These are phyloP conservation scores for Arthonia radiata DNA, from an alignment of 495 filamentous ascomycete species.

Conservation along the genomic window DNA sequence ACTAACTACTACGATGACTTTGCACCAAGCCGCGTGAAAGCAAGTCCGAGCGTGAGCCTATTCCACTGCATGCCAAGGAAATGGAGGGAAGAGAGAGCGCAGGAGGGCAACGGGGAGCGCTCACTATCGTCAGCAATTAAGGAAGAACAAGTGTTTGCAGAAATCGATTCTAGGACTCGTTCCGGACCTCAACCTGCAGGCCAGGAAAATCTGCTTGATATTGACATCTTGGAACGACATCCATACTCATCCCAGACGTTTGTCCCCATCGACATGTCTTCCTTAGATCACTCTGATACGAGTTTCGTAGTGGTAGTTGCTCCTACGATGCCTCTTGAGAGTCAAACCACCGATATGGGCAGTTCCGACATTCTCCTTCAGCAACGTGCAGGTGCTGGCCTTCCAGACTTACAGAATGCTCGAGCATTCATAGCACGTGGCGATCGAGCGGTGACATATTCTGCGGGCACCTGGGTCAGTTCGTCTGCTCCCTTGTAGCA, in stretches of 20 bases:
- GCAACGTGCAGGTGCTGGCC: constrained; percentile 26
- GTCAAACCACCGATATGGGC: constrained; percentile 2
- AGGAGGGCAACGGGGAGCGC: too few species aligned
- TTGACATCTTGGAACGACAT: constrained; percentile 70
- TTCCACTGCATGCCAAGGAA: constrained; percentile 61
- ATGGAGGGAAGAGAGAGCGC: constrained; percentile 11
- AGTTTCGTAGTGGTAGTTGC: constrained; percentile 80
- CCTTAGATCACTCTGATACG: constrained; percentile 11
- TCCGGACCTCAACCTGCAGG: constrained; percentile 1
- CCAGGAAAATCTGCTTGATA: constrained; percentile 25
- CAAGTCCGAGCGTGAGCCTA: constrained; percentile 50
- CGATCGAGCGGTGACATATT: constrained; percentile 74
- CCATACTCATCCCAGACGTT: constrained; percentile 89
- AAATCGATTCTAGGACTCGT: neutral
- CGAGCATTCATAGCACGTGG: constrained; percentile 61
- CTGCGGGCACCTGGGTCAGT: constrained; percentile 73
- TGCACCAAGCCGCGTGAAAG: constrained; percentile 35
- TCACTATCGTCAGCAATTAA: too few species aligned
- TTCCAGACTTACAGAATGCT: constrained; percentile 47
- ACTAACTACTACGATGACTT: constrained; percentile 38
- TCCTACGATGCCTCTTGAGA: constrained; percentile 27
- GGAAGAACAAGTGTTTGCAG: too few species aligned
- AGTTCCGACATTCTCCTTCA: constrained; percentile 17
- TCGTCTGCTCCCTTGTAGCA: too few species aligned
- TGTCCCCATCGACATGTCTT: constrained; percentile 41